Base-by-base conservation (phyloP, 176 grass and related monocot genomes). In the Raddia guianensis region DNA sequence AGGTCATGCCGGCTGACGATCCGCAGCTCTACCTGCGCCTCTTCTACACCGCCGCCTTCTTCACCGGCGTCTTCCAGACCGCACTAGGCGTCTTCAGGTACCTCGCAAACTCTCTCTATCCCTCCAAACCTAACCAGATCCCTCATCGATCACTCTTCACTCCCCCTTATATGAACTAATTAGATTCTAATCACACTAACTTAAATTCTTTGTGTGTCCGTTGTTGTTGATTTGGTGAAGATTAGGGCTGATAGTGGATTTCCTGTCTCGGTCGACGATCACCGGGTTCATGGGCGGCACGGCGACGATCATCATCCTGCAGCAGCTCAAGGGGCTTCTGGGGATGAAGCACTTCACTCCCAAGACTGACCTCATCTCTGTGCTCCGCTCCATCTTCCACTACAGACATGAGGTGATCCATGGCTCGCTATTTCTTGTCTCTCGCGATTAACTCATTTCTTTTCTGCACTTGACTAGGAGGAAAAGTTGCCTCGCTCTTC, bases 251-350 rank as follows among this genome's bases (percentile, higher is more conserved):
- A 83, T 98, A 89, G 78, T 98, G 59, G 95, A 98, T 84, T 98
- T 98, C 82, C 80, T 98, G 48, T 98, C 95, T 54, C 87, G 90
- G 52, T 93, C 95, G 43, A 93, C 90, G 48, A 98, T 98, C 68
- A 93, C 90, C 40, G 92, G 95, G 7, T 98, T 98, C 85, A 98
- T 98, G 95, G 90, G 95, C 58, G 95, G 95, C 42, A 98, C 95
- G 37, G 92, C 95, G 12, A 87, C 62, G 35, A 95, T 98, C 75
- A 94, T 98, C 82, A 93, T 98, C 55, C 44, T 98, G 88, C 95
- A 95, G 87, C 95, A 98, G 82, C 74, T 98, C 81, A 98, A 98
- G 78, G 95, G 95, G 5, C 45, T 98, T 45, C 92, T 98, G 9
- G 95, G 95, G 83, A 66, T 98, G 86, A 83, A 83, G 15, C 88